phyloP scores from a whole-genome alignment of 345 rosid species.

The Gossypium raimondii region DNA sequence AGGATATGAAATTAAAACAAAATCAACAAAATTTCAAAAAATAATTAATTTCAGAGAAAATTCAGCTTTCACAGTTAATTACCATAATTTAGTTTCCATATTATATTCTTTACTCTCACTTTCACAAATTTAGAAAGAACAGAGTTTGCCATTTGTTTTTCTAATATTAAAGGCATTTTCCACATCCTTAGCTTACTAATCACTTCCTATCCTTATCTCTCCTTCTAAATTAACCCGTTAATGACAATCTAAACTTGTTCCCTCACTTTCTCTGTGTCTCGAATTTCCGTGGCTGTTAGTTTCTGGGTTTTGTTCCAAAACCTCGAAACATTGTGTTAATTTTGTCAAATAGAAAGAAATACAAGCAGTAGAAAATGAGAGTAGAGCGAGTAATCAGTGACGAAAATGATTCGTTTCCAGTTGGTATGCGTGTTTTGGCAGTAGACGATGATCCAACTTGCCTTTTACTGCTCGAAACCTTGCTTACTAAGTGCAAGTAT shows the following conservation, averaged over 20 bases:
- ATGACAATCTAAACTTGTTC: constrained; percentile 19
- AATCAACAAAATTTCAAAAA: background rate
- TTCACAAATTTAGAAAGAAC: background rate
- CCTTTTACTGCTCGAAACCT: constrained; percentile 46
- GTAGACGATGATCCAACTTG: constrained; percentile 79
- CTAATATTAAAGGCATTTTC: background rate
- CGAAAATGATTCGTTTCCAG: constrained; percentile 52
- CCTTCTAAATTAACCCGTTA: background rate
- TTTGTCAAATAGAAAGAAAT: background rate
- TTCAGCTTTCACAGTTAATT: background rate
- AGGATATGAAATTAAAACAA: too few relatives aligned
- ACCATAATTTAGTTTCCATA: constrained; percentile 28
- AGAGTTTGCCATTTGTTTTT: background rate
- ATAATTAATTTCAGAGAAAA: background rate
- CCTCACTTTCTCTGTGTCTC: constrained; percentile 1
- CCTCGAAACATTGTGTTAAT: background rate
- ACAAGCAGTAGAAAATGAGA: constrained; percentile 30
- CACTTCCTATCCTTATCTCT: background rate
- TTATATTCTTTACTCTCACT: constrained; percentile 1
- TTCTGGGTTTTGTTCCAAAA: constrained; percentile 25
- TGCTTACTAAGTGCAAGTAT: constrained; percentile 67
- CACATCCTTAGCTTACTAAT: constrained; percentile 15
- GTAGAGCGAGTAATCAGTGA: constrained; percentile 40
- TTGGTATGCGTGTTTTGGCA: constrained; percentile 77
- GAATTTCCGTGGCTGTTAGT: background rate